Conservation (phyloP, 2,329 filamentous ascomycete species). For the Cordyceps militaris region DNA sequence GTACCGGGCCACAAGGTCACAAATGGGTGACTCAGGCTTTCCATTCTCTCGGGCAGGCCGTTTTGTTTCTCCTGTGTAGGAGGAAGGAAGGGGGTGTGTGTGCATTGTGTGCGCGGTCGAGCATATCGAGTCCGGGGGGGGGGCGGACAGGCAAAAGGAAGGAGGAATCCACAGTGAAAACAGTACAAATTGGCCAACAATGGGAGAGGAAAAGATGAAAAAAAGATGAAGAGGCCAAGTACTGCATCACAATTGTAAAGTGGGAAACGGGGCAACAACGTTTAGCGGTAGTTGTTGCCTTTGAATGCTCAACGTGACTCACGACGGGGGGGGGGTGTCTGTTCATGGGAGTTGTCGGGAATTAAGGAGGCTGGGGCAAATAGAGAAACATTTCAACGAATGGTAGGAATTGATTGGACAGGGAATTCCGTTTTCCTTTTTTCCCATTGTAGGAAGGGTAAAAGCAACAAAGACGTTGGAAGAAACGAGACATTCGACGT, state of each 20-base stretch:
- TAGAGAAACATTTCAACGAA: not conserved
- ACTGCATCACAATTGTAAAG: not conserved
- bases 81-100: not conserved
- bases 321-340: not conserved
- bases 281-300: not conserved
- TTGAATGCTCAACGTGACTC: not conserved
- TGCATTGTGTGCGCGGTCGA: not conserved
- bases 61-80: not conserved
- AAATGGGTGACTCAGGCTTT: conserved; percentile 1
- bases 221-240: not conserved
- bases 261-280: not conserved
- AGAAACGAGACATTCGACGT: too few species aligned
- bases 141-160: not conserved
- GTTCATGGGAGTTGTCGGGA: not conserved
- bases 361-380: not conserved
- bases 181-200: conserved; percentile 6
- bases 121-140: not conserved
- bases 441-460: too few species aligned
- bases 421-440: too few species aligned
- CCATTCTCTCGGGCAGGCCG: not conserved
- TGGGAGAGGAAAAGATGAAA: not conserved
- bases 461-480: too few species aligned
- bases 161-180: not conserved
- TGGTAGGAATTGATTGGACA: too few species aligned
- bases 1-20: conserved; percentile 5